Percentiles rank a stretch among this genome's conserved stretches.
Evolutionary conservation across 306 rosid genomes (phyloP).

Genomic region (Vigna nakashimae): DNA sequence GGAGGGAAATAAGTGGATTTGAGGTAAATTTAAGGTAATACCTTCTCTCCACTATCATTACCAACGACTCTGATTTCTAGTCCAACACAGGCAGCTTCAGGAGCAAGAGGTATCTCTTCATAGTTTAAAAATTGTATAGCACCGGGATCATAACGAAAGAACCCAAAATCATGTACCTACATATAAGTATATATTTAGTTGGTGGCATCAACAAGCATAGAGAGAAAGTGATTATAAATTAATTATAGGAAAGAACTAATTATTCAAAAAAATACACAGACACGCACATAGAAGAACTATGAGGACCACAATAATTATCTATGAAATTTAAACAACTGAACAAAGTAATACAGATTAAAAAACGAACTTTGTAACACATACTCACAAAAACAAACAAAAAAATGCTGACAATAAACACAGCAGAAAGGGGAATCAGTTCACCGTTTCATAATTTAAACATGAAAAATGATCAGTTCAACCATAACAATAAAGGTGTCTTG

Average conservation of each 20-base stretch:
- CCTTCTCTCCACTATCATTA: conserved; percentile 99
- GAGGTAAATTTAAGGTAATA: conserved; percentile 44
- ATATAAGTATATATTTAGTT: conserved; percentile 30
- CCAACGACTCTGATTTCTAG: conserved; percentile 97
- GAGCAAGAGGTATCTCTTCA: conserved; percentile 92
- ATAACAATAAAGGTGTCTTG: background rate
- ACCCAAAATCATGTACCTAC: conserved; percentile 98
- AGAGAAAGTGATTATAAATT: background rate
- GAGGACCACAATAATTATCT: background rate
- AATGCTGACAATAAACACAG: conserved; percentile 1
- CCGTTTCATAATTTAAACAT: background rate
- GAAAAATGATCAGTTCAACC: background rate
- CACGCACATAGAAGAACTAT: background rate
- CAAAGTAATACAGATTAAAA: background rate
- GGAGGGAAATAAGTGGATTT: background rate
- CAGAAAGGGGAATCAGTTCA: background rate
- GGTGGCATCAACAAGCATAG: conserved; percentile 35
- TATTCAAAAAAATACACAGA: background rate
- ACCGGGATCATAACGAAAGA: conserved; percentile 85
- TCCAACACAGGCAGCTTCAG: conserved; percentile 93
- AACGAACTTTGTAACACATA: background rate
- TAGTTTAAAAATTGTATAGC: conserved; percentile 80
- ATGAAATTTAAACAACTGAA: conserved; percentile 16
- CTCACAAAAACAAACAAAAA: background rate
- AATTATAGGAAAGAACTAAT: conserved; percentile 3